phyloP scores from a whole-genome alignment of 106 monocot species.

The Phalaenopsis equestris region DNA sequence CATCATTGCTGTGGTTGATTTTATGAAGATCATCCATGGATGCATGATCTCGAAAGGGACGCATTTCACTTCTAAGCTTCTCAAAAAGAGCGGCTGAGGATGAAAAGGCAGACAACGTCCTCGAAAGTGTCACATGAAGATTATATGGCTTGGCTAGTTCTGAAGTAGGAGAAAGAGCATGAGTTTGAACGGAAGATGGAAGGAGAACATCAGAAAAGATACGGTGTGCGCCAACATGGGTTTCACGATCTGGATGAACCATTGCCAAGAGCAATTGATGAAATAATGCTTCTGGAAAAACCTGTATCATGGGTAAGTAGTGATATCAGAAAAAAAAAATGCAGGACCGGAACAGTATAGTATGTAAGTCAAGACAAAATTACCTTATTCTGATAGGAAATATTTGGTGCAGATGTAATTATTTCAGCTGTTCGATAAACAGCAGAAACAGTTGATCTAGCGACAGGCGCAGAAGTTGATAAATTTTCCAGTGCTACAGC shows the following conservation, averaged over 20 bases:
- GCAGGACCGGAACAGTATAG: not conserved
- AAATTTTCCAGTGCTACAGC: conserved; percentile 78
- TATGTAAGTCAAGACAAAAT: conserved; percentile 8
- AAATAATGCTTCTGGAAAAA: conserved; percentile 85
- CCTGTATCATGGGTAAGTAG: conserved; percentile 25
- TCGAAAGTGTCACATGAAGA: conserved; percentile 71
- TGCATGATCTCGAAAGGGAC: conserved; percentile 21
- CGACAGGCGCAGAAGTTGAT: conserved; percentile 39
- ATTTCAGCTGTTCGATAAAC: conserved; percentile 87
- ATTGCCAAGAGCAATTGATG: conserved; percentile 76
- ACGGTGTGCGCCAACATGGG: conserved; percentile 69
- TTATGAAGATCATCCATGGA: conserved; percentile 21
- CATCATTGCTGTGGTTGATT: conserved; percentile 16
- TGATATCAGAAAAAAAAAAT: not conserved
- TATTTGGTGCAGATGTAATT: conserved; percentile 70
- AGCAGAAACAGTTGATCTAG: conserved; percentile 71
- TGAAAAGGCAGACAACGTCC: conserved; percentile 90
- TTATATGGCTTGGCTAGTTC: conserved; percentile 29
- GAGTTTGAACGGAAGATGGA: conserved; percentile 71
- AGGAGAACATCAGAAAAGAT: conserved; percentile 90
- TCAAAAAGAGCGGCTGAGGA: conserved; percentile 91
- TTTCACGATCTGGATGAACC: conserved; percentile 83
- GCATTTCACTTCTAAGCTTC: conserved; percentile 52
- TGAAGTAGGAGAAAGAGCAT: conserved; percentile 19
- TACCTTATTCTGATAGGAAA: conserved; percentile 74